Base-by-base conservation (phyloP, 2,329 filamentous ascomycete species). In the Dothistroma septosporum region DNA sequence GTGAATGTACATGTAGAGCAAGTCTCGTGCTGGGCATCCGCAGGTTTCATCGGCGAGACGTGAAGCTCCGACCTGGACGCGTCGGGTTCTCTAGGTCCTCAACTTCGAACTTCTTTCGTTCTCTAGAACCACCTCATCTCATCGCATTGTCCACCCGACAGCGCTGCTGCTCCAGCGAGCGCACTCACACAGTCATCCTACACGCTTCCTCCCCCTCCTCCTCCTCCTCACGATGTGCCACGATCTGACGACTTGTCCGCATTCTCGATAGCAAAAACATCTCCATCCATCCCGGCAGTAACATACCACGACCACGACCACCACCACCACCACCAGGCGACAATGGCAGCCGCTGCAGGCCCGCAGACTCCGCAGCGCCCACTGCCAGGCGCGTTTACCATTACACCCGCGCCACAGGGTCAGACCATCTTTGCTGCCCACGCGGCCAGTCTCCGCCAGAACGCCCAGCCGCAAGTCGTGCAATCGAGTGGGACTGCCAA, bases 341-440 rank as follows among this genome's bases (percentile, higher is more conserved):
- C 48, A 63, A 73, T 73, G 70, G 70, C 71, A 44, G 60, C 68
- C 31, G 68, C 62, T 55, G 70, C 62, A 35, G 65, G 53, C 31
- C 67, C 68, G 14, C 65, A 68, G 58, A 90, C 90, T 59, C 90
- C 90, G 44, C 82, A 87, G 77, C 86, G 89, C 69, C 85, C 85
- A 63, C 80, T 91, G 53, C 90, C 90, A 49, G 90, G 90, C 78
- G 87, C 87, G 70, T 93, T 87, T 72, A 77, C 91, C 71, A 85
- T 88, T 69, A 93, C 90, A 22, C 90, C 90, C 53, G 89, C 87
- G 59, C 79, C 74, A 16, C 72, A 72, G 67, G 63, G 69, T 28
- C 60, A 61, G 59, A 70, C 70, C 41, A 73, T 73, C 53, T 74
- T 75, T 62, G 70, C 67, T 54, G 67, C 67, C 24, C 67, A 72